A percentile compares a stretch with the other conserved stretches of the same genome.
Conservation (phyloP, 345 rosid species). For the Populus ilicifolia region DNA sequence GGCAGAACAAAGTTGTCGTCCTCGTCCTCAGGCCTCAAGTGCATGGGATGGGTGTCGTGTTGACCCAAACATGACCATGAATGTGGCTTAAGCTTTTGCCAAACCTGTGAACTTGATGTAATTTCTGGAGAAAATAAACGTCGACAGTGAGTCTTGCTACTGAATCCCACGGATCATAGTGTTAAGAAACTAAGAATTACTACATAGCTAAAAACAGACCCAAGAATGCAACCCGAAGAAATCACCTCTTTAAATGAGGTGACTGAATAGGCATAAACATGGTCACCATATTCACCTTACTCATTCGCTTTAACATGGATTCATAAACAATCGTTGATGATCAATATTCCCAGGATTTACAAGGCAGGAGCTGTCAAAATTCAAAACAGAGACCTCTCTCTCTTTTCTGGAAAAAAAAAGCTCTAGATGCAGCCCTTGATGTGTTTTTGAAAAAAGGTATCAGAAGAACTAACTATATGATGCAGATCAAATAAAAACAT, state of each 20-base stretch:
- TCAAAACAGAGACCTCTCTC: background rate
- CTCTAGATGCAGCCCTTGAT: too few species aligned
- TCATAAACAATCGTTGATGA: background rate
- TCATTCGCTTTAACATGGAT: background rate
- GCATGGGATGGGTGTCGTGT: too few species aligned
- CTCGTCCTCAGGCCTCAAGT: too few species aligned
- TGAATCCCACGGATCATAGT: too few species aligned
- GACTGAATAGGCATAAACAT: background rate
- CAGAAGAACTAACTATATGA: background rate
- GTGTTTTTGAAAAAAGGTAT: background rate
- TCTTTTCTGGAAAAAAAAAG: background rate
- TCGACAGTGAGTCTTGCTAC: too few species aligned
- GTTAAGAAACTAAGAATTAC: too few species aligned
- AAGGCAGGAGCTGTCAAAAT: background rate
- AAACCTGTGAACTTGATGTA: too few species aligned
- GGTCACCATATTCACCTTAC: background rate
- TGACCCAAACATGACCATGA: too few species aligned
- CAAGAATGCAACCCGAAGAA: too few species aligned
- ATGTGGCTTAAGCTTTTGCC: too few species aligned
- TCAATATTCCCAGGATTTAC: background rate
- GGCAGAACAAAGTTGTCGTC: background rate
- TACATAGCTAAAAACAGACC: too few species aligned
- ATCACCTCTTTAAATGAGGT: background rate
- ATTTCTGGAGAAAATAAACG: too few species aligned
- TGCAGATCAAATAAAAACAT: background rate